A percentile compares a stretch with the other conserved stretches of the same genome.
Evolutionary conservation across 495 filamentous ascomycete species (phyloP).

Genomic region (Aspergillus steynii): DNA sequence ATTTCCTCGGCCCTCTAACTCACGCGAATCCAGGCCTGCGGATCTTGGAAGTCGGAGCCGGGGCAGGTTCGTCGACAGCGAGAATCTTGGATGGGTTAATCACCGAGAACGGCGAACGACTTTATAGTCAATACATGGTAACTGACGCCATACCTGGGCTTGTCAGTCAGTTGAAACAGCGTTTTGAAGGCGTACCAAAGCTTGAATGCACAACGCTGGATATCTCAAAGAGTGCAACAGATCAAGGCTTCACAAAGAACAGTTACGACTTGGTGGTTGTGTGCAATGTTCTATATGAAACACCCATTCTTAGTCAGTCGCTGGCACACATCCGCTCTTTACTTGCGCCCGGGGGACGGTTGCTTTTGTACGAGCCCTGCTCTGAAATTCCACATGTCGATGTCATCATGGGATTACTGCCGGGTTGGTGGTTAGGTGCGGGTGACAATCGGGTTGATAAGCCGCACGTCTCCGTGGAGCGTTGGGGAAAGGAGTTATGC

Average conservation of each 20-base stretch:
- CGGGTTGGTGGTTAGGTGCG: conserved; percentile 14
- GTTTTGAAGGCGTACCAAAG: background rate
- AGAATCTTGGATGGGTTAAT: background rate
- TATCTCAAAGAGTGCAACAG: background rate
- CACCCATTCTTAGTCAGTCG: conserved; percentile 31
- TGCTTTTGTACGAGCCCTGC: conserved; percentile 29
- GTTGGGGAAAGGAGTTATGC: background rate
- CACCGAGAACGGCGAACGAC: background rate
- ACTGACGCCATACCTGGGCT: background rate
- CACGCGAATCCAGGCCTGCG: conserved; percentile 39
- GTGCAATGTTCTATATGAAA: conserved; percentile 46
- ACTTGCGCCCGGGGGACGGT: conserved; percentile 19
- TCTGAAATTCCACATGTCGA: background rate
- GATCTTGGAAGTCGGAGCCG: conserved; percentile 47
- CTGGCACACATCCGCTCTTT: conserved; percentile 37
- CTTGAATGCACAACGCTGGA: background rate
- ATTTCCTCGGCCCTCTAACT: conserved; percentile 23
- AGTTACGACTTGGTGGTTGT: conserved; percentile 55
- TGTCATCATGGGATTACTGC: conserved; percentile 14
- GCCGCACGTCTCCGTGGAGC: background rate
- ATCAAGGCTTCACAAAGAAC: conserved; percentile 42
- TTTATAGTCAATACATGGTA: background rate
- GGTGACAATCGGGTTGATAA: background rate
- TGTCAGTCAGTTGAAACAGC: background rate
- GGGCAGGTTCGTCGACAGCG: conserved; percentile 28